Evolutionary conservation across 805 yeast species (phyloP), one percentile per base, ranked within the genome.

Genomic region (Ogataea pignaliae): DNA sequence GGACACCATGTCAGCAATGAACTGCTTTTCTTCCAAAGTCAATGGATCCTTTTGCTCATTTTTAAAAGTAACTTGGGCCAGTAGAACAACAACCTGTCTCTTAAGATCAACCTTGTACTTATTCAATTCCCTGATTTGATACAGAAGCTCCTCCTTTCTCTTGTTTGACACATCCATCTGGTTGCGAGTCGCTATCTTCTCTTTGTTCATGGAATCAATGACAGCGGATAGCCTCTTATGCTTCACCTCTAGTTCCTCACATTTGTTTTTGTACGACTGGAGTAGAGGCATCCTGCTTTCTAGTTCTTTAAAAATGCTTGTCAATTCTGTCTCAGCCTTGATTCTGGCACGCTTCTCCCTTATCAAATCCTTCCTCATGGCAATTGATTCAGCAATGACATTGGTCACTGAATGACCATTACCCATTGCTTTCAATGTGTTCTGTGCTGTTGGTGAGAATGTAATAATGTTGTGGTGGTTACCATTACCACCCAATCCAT

Each of bases 281-380:
- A 91, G 74, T 2, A 83, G 68, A 0, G 98, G 97, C 43, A 87
- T 81, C 55, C 85, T 82, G 29, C 76, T 72, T 55, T 88, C 95
- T 48, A 90, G 69, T 61, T 89, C 97, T 15, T 72, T 71, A 29
- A 89, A 79, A 51, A 91, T 81, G 1, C 72, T 69, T 53, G 85
- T 83, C 45, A 90, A 70, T 61, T 88, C 91, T 31, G 69, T 63
- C 43, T 89, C 85, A 46, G 91, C 70, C 43, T 76, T 74, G 45
- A 79, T 81, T 53, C 86, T 88, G 41, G 85, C 83, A 14, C 82
- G 73, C 54, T 81, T 78, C 62, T 88, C 96, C 42, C 78, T 74
- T 3, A 78, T 72, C 39, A 87, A 67, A 51, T 84, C 85, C 51
- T 76, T 84, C 60, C 79, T 82, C 45, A 87, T 63, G 43, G 76